Base-by-base conservation (phyloP, 148 eudicot genomes). In the Talinum fruticosum region DNA sequence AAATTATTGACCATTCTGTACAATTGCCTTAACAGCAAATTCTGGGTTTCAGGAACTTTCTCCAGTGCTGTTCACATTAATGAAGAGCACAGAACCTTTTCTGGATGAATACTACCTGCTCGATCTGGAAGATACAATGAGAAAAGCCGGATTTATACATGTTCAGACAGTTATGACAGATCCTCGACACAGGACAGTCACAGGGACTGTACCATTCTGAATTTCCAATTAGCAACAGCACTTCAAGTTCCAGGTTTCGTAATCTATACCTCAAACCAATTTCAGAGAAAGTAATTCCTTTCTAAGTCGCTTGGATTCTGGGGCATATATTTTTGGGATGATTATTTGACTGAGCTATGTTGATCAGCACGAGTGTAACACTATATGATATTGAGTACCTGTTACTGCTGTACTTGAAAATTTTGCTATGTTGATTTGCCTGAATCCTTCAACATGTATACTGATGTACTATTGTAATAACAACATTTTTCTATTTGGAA, bases 21-120 rank as follows among this genome's bases (percentile, higher is more conserved):
- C 37, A 33, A 13, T 74, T 15, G 18, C 16, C 36, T 36, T 33
- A 28, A n/a, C 30, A 28, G 14, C 38, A 26, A 16, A 23, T 49
- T 73, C 38, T 74, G 36, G 34, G 10, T 74, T 87, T 34, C 88
- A 92, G 98, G 96, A 95, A 72, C 81, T 95, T 16, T 87, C 98
- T 65, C 98, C 98, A 0, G 97, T 95, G 37, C 85, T 95, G 41
- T 95, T 95, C 76, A 95, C 98, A 28, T 80, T 95, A 76, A 92
- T 95, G 98, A 95, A 95, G 94, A 95, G 97, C 88, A 95, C 97
- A 0, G 98, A 95, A 82, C 98, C 97, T 45, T 95, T 89, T 83
- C 85, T 95, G 62, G 98, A 95, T 57, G 98, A 95, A 82, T 95
- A 95, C 83, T 92, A 95, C 84, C 87, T 95, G 78, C 85, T 87